These are phyloP conservation scores for Sarcomyxa edulis DNA, from an alignment of 768 basidiomycete species.

Conservation along the genomic window DNA sequence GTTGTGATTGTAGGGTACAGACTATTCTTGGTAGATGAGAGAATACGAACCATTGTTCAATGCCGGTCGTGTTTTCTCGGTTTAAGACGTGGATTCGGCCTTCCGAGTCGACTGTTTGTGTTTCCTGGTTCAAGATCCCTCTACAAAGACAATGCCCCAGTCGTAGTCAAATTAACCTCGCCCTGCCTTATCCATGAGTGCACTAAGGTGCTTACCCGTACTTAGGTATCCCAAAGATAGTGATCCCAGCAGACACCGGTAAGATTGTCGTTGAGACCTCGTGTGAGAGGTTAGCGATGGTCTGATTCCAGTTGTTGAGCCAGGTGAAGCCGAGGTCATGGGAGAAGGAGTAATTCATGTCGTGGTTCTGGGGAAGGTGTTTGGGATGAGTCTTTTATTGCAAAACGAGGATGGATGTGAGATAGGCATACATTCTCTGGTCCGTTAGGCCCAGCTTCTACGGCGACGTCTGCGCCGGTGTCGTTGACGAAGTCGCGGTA, in stretches of 20 bases:
- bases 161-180: too few species aligned
- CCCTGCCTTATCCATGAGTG: too few species aligned
- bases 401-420: not conserved
- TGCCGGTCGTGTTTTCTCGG: constrained; percentile 23
- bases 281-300: constrained; percentile 16
- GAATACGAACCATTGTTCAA: constrained; percentile 1
- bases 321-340: constrained; percentile 24
- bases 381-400: too few species aligned
- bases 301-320: constrained; percentile 30
- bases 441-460: constrained; percentile 32
- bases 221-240: constrained; percentile 28
- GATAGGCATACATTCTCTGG: constrained; percentile 26
- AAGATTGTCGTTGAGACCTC: constrained; percentile 19
- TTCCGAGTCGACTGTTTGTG: constrained; percentile 38
- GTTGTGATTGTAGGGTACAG: not conserved
- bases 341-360: constrained; percentile 26
- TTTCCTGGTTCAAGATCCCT: constrained; percentile 49
- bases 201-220: constrained; percentile 20
- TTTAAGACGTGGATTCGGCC: constrained; percentile 42
- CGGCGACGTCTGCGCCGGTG: constrained; percentile 29
- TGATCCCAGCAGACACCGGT: constrained; percentile 27
- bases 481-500: constrained; percentile 34
- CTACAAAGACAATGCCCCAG: not conserved
- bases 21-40: too few species aligned
- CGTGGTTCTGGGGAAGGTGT: constrained; percentile 29